These are phyloP conservation scores for Calonectria naviculata DNA, from an alignment of 2,329 filamentous ascomycete species.

Conservation along the genomic window DNA sequence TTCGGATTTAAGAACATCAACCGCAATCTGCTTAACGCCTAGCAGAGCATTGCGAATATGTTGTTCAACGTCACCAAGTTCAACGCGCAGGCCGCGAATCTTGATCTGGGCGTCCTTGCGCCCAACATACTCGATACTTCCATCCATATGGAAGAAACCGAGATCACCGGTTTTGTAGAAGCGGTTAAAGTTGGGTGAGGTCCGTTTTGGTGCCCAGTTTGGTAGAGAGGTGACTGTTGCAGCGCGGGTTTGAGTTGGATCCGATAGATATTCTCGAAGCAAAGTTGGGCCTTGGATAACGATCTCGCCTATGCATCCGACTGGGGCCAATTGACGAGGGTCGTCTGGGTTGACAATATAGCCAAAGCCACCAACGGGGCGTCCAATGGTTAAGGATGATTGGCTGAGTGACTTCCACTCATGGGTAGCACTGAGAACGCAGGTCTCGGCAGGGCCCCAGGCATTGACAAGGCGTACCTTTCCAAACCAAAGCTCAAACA, in stretches of 20 bases:
- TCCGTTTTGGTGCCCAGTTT: background rate
- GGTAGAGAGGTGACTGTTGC: background rate
- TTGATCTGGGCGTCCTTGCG: slow-evolving; percentile 69
- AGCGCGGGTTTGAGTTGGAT: background rate
- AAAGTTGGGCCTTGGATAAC: slow-evolving; percentile 47
- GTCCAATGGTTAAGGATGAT: slow-evolving; percentile 15
- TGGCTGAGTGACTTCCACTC: slow-evolving; percentile 12
- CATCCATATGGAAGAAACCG: slow-evolving; percentile 48
- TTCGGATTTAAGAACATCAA: slow-evolving; percentile 13
- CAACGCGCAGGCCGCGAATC: slow-evolving; percentile 66
- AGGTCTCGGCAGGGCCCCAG: slow-evolving; percentile 25
- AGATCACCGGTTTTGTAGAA: slow-evolving; percentile 61
- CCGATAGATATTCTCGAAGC: slow-evolving; percentile 59
- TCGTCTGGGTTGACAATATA: slow-evolving; percentile 21
- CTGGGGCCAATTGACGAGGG: slow-evolving; percentile 6
- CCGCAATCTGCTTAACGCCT: slow-evolving; percentile 1
- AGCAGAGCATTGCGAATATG: slow-evolving; percentile 15
- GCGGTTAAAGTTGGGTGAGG: background rate
- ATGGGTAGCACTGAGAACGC: slow-evolving; percentile 12
- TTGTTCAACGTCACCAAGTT: slow-evolving; percentile 48
- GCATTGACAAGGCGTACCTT: slow-evolving; percentile 18
- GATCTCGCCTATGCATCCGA: slow-evolving; percentile 26
- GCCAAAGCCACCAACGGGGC: slow-evolving; percentile 19
- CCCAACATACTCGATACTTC: slow-evolving; percentile 56
- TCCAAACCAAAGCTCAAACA: slow-evolving; percentile 15